These are phyloP conservation scores for Alternaria incomplexa DNA, from an alignment of 2,329 filamentous ascomycete genomes.

Conservation along the genomic window DNA sequence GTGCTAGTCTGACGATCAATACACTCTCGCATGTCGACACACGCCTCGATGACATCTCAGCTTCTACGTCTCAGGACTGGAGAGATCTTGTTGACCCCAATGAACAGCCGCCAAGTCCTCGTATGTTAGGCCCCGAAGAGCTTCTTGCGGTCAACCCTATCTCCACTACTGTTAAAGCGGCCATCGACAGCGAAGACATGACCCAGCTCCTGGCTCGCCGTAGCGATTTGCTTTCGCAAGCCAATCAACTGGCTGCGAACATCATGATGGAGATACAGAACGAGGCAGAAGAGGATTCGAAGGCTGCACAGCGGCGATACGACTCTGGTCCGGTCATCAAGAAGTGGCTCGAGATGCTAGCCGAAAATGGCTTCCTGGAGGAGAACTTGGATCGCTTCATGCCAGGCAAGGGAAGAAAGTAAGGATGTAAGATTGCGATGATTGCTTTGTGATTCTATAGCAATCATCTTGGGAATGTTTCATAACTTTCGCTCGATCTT, in stretches of 20 bases:
- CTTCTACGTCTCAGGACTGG: conserved; percentile 50
- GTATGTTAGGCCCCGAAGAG: conserved; percentile 22
- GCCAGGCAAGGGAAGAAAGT: conserved; percentile 4
- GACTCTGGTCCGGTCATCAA: conserved; percentile 75
- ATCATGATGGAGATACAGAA: conserved; percentile 58
- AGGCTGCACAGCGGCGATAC: conserved; percentile 63
- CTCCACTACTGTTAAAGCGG: conserved; percentile 12
- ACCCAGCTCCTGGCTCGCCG: conserved; percentile 29
- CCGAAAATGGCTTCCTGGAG: conserved; percentile 67
- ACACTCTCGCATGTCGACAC: conserved; percentile 50
- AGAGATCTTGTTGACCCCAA: conserved; percentile 42
- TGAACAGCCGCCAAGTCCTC: conserved; percentile 24
- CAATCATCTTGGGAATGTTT: neutral
- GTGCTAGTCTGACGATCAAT: conserved; percentile 55
- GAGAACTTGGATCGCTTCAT: conserved; percentile 34
- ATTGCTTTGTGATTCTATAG: neutral
- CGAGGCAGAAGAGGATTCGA: conserved; percentile 58
- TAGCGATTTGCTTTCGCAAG: conserved; percentile 14
- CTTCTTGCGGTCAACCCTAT: conserved; percentile 20
- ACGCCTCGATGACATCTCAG: conserved; percentile 45
- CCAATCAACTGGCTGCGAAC: conserved; percentile 37
- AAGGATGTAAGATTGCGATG: neutral
- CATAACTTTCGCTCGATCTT: neutral
- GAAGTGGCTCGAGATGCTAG: conserved; percentile 71
- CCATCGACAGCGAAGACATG: conserved; percentile 29